phyloP scores from a whole-genome alignment of 345 rosid genomes.

The Gossypium sturtianum region DNA sequence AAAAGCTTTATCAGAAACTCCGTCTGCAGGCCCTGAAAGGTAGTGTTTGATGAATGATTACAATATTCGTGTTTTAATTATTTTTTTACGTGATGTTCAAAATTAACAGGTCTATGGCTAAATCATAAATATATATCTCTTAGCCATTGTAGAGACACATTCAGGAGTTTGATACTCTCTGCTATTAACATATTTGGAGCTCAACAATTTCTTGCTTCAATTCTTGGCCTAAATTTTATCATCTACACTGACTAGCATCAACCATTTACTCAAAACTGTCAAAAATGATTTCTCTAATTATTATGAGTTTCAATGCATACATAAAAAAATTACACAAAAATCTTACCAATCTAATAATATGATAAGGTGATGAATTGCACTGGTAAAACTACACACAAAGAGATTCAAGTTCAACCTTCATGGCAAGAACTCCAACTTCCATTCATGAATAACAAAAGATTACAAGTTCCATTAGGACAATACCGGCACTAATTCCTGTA shows the following conservation, averaged over 20 bases:
- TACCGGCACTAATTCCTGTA: neutral
- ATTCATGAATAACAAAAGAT: neutral
- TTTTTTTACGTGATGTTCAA: no score
- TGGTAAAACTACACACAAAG: no score
- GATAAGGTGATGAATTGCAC: no score
- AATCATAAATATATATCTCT: no score
- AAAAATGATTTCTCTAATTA: neutral
- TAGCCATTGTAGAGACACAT: neutral
- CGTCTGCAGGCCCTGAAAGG: no score
- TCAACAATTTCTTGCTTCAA: neutral
- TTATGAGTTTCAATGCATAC: neutral
- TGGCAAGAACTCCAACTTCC: neutral
- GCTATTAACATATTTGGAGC: neutral
- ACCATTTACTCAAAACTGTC: neutral
- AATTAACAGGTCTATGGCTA: no score
- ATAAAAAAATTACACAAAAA: neutral
- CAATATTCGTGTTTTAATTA: no score
- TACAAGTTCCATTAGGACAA: neutral
- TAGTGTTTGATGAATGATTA: no score
- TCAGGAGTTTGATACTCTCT: neutral
- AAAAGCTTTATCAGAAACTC: no score
- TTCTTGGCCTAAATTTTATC: neutral
- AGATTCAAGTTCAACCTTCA: neutral
- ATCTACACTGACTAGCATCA: neutral
- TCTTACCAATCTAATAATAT: no score